Evolutionary conservation across 495 filamentous ascomycete species (phyloP), one percentile per base, ranked within the genome.

Genomic region (Collariella sp.): DNA sequence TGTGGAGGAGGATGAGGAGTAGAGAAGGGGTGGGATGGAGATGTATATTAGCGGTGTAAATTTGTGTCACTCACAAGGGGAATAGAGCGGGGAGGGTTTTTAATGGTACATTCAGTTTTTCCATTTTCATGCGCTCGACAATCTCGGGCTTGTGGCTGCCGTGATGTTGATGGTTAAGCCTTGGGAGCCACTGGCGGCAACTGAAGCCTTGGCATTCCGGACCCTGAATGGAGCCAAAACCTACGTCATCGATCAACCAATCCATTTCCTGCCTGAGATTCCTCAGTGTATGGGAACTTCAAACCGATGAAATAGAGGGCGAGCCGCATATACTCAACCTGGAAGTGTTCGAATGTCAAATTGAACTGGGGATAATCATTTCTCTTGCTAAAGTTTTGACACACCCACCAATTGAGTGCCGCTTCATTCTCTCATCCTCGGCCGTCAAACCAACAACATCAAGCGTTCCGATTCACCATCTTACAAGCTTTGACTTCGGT

Each of bases 1-100:
- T 44, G 79, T 78, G 5, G 85, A 85, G 54, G 79, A 84, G 40
- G 77, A 80, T 5, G 68, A 77, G 45, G 55, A 66, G 49, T 26
- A 24, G 6, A 31, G 7, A 35, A 5, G 22, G 15, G 18, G 2
- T 23, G 44, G 23, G 34, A 15, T 50, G 46, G 48, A 57, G 52
- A 56, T n/a, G 41, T 58, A 54, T 48, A 41, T 31, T 42, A 9
- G 26, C 26, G 4, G 33, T 50, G 56, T 53, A 46, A 11, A 31
- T 19, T 26, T 53, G 49, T 48, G 39, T 23, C 2, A 4, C 6
- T 22, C 15, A 12, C 16, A 2, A 2, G 29, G 15, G n/a, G 33
- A 46, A 54, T 54, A 54, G 43, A 54, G 5, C 12, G 11, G 3
- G 11, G 22, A 3, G 9, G 10, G 23, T 5, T 16, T 29, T 4